These are phyloP conservation scores for Ophiocordyceps robertsii DNA, from an alignment of 2,329 filamentous ascomycete genomes.

Conservation along the genomic window DNA sequence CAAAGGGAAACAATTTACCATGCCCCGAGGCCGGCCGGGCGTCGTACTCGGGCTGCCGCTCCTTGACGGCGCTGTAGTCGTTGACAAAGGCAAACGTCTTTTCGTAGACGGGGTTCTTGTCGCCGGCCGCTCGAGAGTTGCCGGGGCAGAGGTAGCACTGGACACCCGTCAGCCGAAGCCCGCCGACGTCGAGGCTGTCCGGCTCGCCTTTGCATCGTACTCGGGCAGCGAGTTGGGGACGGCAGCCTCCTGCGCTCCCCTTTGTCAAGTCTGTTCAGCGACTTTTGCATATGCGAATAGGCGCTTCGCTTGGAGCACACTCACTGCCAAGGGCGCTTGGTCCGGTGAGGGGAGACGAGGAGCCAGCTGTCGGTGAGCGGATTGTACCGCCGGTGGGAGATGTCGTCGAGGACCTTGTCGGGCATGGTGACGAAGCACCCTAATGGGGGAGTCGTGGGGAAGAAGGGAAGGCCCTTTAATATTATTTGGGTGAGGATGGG, in stretches of 20 bases:
- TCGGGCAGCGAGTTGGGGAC: constrained; percentile 56
- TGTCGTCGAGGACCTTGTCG: constrained; percentile 76
- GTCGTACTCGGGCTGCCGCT: constrained; percentile 71
- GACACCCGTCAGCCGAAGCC: background rate
- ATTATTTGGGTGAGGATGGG: too few species aligned
- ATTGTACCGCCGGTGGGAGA: constrained; percentile 91
- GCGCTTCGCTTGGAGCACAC: background rate
- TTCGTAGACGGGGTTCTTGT: constrained; percentile 73
- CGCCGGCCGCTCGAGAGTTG: constrained; percentile 78
- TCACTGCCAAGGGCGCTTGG: constrained; percentile 96
- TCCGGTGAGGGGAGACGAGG: constrained; percentile 88
- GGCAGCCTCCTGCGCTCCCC: constrained; percentile 65
- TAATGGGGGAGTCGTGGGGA: background rate
- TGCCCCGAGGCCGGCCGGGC: constrained; percentile 22
- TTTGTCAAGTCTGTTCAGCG: constrained; percentile 17
- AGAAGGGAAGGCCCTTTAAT: background rate
- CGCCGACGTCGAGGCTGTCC: background rate
- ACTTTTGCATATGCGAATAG: background rate
- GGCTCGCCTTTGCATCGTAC: constrained; percentile 61
- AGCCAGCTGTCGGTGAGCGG: constrained; percentile 82
- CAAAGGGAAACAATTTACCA: constrained; percentile 7
- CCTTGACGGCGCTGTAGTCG: constrained; percentile 94
- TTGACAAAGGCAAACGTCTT: constrained; percentile 92
- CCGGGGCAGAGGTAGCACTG: constrained; percentile 91
- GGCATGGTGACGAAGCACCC: constrained; percentile 38